Evolutionary conservation across 352 stramenopile species (phyloP).

Genomic region (Phytophthora parvispora): DNA sequence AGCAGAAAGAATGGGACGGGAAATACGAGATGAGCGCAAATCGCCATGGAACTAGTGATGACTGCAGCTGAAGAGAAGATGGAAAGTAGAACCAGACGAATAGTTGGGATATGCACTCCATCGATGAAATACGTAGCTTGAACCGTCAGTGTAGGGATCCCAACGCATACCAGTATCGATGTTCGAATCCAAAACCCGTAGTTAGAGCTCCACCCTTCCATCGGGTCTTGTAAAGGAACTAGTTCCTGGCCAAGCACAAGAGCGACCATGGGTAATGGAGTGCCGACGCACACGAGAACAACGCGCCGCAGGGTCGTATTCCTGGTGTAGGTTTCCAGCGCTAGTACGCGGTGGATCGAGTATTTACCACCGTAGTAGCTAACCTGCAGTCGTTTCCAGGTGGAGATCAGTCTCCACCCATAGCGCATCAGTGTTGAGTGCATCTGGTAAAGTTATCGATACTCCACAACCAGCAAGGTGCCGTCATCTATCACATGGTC

Average conservation of each 20-base stretch:
- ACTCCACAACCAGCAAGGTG: not conserved
- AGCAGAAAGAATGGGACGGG: constrained; percentile 21
- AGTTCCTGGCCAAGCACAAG: constrained; percentile 9
- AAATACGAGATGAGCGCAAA: constrained; percentile 3
- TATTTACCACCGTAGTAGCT: constrained; percentile 17
- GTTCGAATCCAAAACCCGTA: constrained; percentile 21
- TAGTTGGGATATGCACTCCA: not conserved
- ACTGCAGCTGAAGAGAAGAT: not conserved
- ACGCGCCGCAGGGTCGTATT: not conserved
- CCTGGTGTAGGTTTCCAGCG: constrained; percentile 10
- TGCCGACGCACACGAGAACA: constrained; percentile 12
- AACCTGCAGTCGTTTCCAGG: constrained; percentile 6
- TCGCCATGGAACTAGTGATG: not conserved
- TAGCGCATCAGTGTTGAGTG: not conserved
- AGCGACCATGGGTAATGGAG: constrained; percentile 8
- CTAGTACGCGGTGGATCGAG: constrained; percentile 6
- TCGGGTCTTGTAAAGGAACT: constrained; percentile 15
- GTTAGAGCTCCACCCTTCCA: constrained; percentile 3
- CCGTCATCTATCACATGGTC: no score
- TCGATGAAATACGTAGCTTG: constrained; percentile 26
- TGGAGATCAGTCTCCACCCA: not conserved
- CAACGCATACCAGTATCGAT: constrained; percentile 3
- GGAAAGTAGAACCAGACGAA: constrained; percentile 2
- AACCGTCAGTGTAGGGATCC: not conserved
- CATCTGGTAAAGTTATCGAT: not conserved